These are phyloP conservation scores for Hypoxylon perforatum DNA, from an alignment of 495 filamentous ascomycete species.

Conservation along the genomic window DNA sequence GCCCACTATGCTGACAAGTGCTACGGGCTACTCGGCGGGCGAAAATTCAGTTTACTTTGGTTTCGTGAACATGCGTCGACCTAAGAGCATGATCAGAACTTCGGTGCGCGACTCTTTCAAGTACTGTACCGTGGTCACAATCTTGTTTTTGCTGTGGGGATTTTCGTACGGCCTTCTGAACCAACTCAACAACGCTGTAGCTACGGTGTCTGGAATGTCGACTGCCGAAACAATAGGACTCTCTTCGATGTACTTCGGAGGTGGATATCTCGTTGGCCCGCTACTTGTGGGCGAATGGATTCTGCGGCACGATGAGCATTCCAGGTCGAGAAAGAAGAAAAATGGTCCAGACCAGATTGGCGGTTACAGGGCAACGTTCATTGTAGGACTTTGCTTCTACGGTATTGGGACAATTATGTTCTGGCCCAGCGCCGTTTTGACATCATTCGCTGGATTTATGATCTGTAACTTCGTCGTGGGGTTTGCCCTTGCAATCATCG, in stretches of 20 bases:
- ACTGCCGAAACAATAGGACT: slow-evolving; percentile 52
- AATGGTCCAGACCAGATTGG: slow-evolving; percentile 43
- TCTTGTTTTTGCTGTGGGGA: slow-evolving; percentile 89
- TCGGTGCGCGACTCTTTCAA: slow-evolving; percentile 58
- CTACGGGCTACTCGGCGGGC: slow-evolving; percentile 24
- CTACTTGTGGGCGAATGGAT: slow-evolving; percentile 74
- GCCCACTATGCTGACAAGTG: slow-evolving; percentile 29
- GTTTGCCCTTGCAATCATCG: slow-evolving; percentile 71
- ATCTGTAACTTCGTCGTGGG: slow-evolving; percentile 73
- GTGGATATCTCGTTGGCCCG: slow-evolving; percentile 73
- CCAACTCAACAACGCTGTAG: slow-evolving; percentile 72
- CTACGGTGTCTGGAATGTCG: slow-evolving; percentile 51
- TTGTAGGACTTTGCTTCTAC: slow-evolving; percentile 68
- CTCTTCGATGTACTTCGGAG: slow-evolving; percentile 56
- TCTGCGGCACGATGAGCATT: slow-evolving; percentile 66
- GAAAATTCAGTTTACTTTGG: slow-evolving; percentile 70
- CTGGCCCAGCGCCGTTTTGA: slow-evolving; percentile 72
- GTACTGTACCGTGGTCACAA: slow-evolving; percentile 71
- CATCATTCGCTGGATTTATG: slow-evolving; percentile 72
- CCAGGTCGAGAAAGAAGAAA: slow-evolving; percentile 41
- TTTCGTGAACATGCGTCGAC: slow-evolving; percentile 82
- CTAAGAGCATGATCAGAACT: slow-evolving; percentile 78
- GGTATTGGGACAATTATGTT: slow-evolving; percentile 73
- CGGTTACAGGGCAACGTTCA: slow-evolving; percentile 48
- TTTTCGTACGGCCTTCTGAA: slow-evolving; percentile 87